Percentiles rank a stretch among this genome's conserved stretches.
These are phyloP conservation scores for Lactarius quietus DNA, from an alignment of 768 basidiomycete species.

Conservation along the genomic window DNA sequence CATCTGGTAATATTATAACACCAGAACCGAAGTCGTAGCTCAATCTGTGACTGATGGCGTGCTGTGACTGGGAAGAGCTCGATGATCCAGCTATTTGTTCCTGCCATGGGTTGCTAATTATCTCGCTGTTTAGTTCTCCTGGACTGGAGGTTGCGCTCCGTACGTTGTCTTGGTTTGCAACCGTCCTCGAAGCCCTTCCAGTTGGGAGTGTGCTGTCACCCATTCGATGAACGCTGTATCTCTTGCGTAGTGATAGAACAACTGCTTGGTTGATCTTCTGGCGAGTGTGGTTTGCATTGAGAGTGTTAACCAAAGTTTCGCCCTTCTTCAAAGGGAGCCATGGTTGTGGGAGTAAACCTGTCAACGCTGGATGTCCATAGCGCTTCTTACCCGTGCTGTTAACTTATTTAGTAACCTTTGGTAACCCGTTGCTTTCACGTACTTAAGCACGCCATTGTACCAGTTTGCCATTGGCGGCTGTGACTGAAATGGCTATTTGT, in stretches of 20 bases:
- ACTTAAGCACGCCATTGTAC: slow-evolving; percentile 93
- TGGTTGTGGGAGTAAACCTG: slow-evolving; percentile 88
- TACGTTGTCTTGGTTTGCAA: slow-evolving; percentile 23
- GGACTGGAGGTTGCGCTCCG: slow-evolving; percentile 5
- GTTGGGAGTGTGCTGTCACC: slow-evolving; percentile 25
- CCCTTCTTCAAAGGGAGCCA: slow-evolving; percentile 92
- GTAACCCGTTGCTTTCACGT: slow-evolving; percentile 26
- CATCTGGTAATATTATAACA: slow-evolving; percentile 82
- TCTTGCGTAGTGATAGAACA: slow-evolving; percentile 76
- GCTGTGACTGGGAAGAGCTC: slow-evolving; percentile 28
- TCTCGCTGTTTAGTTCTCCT: slow-evolving; percentile 7
- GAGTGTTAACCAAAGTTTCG: slow-evolving; percentile 65
- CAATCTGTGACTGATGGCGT: slow-evolving; percentile 51
- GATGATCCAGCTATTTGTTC: slow-evolving; percentile 41
- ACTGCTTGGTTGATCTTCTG: slow-evolving; percentile 54
- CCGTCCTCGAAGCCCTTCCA: slow-evolving; percentile 10
- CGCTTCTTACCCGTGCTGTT: slow-evolving; percentile 86
- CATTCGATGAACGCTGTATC: slow-evolving; percentile 52
- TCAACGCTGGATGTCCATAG: slow-evolving; percentile 93
- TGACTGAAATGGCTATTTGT: slow-evolving; percentile 47
- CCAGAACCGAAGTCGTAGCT: slow-evolving; percentile 87
- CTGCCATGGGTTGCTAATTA: slow-evolving; percentile 56
- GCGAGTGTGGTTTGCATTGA: slow-evolving; percentile 37
- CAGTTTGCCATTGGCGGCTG: slow-evolving; percentile 97
- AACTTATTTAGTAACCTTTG: neutral